phyloP scores from a whole-genome alignment of 176 grass and related monocot species.

The Pontederia crassipes region DNA sequence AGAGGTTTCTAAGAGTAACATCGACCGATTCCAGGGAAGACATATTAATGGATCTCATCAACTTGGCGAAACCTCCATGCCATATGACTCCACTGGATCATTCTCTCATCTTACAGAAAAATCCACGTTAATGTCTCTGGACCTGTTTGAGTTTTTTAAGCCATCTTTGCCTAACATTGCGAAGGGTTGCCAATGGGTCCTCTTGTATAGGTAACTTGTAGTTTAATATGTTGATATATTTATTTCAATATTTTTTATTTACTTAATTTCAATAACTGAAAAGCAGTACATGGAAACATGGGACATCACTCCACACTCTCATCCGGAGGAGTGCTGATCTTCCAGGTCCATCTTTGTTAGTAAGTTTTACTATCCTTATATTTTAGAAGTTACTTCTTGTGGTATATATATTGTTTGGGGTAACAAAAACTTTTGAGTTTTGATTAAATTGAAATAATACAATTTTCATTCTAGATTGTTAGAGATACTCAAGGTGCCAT shows the following conservation, averaged over 20 bases:
- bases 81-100: constrained; percentile 16
- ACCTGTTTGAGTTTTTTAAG: constrained; percentile 66
- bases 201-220: constrained; percentile 72
- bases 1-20: constrained; percentile 19
- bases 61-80: constrained; percentile 36
- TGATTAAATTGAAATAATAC: neutral
- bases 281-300: constrained; percentile 89
- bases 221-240: constrained; percentile 16
- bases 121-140: constrained; percentile 51
- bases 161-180: constrained; percentile 76
- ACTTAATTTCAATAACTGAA: constrained; percentile 46
- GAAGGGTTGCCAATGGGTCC: constrained; percentile 77
- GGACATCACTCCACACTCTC: constrained; percentile 77
- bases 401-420: no score
- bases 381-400: neutral
- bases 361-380: constrained; percentile 5
- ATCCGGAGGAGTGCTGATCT: constrained; percentile 50
- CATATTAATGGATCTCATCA: constrained; percentile 16
- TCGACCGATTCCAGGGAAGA: constrained; percentile 14
- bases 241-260: constrained; percentile 5
- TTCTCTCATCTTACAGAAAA: constrained; percentile 57
- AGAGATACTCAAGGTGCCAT: constrained; percentile 71
- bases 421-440: no score
- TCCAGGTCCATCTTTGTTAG: constrained; percentile 63
- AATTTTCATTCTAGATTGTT: constrained; percentile 42